phyloP scores from a whole-genome alignment of 2,329 filamentous ascomycete genomes.

The Pyrenophora seminiperda region DNA sequence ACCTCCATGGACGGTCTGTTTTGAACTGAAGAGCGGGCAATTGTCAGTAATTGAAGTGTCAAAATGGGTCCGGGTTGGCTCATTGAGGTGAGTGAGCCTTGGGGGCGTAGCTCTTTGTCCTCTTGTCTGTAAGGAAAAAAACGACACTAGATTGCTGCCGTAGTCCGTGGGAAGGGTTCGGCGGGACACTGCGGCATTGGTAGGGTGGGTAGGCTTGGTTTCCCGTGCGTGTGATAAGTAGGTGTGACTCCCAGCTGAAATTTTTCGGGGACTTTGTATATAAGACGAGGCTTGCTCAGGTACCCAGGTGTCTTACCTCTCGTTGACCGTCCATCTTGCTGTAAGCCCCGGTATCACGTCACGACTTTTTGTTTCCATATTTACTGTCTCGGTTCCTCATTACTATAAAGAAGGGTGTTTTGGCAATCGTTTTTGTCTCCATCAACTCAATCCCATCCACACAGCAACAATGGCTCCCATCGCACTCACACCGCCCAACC shows the following conservation, averaged over 20 bases:
- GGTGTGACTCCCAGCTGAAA: constrained; percentile 33
- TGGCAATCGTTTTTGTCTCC: too few relatives aligned
- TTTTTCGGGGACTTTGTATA: constrained; percentile 24
- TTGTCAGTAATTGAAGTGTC: background rate
- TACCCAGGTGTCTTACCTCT: background rate
- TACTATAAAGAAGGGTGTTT: background rate
- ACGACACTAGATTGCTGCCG: constrained; percentile 12
- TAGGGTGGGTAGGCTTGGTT: constrained; percentile 12
- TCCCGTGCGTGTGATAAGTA: constrained; percentile 32
- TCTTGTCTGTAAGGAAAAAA: constrained; percentile 11
- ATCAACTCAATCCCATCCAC: background rate
- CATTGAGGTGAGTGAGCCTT: constrained; percentile 10
- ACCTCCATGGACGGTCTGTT: constrained; percentile 1
- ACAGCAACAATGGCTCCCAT: constrained; percentile 36
- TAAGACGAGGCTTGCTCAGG: constrained; percentile 21
- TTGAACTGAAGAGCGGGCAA: constrained; percentile 1
- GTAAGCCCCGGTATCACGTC: background rate
- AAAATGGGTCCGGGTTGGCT: constrained; percentile 2
- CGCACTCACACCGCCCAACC: constrained; percentile 39
- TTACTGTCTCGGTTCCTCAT: background rate
- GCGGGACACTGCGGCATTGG: constrained; percentile 14
- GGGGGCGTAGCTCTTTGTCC: constrained; percentile 28
- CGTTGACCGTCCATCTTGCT: constrained; percentile 1
- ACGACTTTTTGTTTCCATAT: background rate
- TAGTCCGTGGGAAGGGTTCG: constrained; percentile 18